Base-by-base conservation (phyloP, 2,329 filamentous ascomycete species). In the Colletotrichum coccodes region DNA sequence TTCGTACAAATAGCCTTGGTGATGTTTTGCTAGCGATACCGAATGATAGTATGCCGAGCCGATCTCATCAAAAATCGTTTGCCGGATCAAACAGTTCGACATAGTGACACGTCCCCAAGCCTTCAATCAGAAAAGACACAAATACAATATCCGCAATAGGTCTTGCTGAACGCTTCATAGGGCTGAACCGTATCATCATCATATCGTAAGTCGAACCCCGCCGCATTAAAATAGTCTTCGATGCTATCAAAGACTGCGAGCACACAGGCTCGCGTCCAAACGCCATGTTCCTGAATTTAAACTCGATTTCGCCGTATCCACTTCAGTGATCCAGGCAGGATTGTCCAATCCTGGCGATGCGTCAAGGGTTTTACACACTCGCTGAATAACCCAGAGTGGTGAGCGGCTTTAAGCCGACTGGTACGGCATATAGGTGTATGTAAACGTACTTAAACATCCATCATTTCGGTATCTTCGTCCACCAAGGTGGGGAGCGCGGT, bases 401-500 rank as follows among this genome's bases (percentile, higher is more conserved):
- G 73, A 75, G 72, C 68, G 71, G 73, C 66, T 71, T 36, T 16
- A 36, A 40, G 57, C 59, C 60, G 56, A 46, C 40, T 8, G 46
- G n/a, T 26, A 40, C 34, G 56, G 60, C 61, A 58, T 42, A 23
- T 34, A 53, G 21, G 11, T 44, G 26, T 56, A 65, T 71, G 74
- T 68, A 72, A 42, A 60, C 56, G 60, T 23, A 28, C 70, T 79
- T 81, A 89, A 60, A 87, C 86, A 72, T 88, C 88, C 18, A 82
- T 88, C 88, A 90, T 90, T 75, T 89, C 87, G 5, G 86, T 54
- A 49, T 64, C 23, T 42, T 62, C 66, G 58, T 82, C 79, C n/a
- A 71, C 71, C 53, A 65, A 50, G 5, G 76, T 78, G 6, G 79
- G 79, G 23, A 80, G 78, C 6, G 79, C 73, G 36, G 83, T 76